Base-by-base conservation (phyloP, 2,329 filamentous ascomycete species). In the Orbilia ellipsospora region DNA sequence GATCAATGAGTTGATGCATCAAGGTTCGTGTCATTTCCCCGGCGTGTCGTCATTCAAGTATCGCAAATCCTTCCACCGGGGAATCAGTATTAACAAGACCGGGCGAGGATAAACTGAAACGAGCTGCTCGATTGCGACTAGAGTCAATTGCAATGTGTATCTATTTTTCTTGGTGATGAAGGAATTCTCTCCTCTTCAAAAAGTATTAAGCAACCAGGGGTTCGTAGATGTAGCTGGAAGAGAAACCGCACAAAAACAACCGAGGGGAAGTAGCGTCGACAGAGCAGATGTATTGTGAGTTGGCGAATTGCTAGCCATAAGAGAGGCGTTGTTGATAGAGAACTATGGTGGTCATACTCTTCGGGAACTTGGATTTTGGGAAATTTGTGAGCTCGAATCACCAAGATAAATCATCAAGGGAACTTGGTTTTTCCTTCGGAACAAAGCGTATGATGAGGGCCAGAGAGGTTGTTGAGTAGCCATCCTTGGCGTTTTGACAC, bases 401-500 rank as follows among this genome's bases (percentile, higher is more conserved):
- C 31, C 31, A 36, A 36, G 31, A 36, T 36, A 10, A 36, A 36
- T 36, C 31, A 36, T 23, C 23, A 23, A 23, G 23, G 23, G 23
- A 23, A 36, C 1, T 69, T 28, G 48, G 40, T 61, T 60, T 56
- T 67, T 54, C 56, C 55, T 52, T 48, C 50, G 36, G 18, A 55
- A 61, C 40, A 36, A 45, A 68, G 50, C 56, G 56, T 36, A 10
- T 69, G 65, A 62, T 55, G 50, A 18, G 56, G 28, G 36, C 20
- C 31, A 1, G 44, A n/a, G 44, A 48, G 44, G 31, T 44, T 31
- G 55, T 40, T 13, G 31, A 36, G 31, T 16, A 59, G 44, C 55
- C 31, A 56, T 31, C n/a, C 55, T 62, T 69, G 65, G 65, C 56
- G 40, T 28, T 56, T 56, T 31, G 20, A n/a, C 57, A 56, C 65